A percentile compares a stretch with the other conserved stretches of the same genome.
Conservation (phyloP, 2,329 filamentous ascomycete species). For the Venturia pyrina region DNA sequence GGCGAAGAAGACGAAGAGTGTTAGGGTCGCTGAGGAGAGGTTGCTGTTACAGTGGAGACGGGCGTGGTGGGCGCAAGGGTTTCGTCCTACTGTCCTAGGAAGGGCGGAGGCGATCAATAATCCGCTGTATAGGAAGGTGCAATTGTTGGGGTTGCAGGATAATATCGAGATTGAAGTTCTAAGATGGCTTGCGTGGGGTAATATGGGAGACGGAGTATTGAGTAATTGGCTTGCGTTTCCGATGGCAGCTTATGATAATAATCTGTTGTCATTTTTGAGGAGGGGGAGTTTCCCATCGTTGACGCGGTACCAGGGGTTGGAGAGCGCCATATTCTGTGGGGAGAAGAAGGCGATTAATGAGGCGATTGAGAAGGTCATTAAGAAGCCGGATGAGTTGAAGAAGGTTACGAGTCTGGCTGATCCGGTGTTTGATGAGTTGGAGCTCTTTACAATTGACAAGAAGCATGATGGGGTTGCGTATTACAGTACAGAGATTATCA, state of each 20-base stretch:
- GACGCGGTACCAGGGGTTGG: conserved; percentile 64
- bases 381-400: conserved; percentile 43
- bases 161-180: conserved; percentile 60
- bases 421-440: conserved; percentile 32
- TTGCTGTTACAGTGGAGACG: conserved; percentile 80
- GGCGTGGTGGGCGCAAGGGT: conserved; percentile 93
- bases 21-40: conserved; percentile 63
- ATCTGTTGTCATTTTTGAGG: conserved; percentile 61
- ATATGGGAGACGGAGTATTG: conserved; percentile 76
- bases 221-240: conserved; percentile 72
- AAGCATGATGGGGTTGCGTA: conserved; percentile 62
- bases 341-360: conserved; percentile 41
- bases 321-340: conserved; percentile 64
- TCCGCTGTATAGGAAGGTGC: conserved; percentile 63
- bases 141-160: conserved; percentile 47
- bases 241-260: conserved; percentile 67
- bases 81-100: conserved; percentile 72
- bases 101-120: conserved; percentile 74
- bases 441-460: conserved; percentile 53
- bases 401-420: conserved; percentile 48
- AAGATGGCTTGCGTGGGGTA: conserved; percentile 86
- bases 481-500: conserved; percentile 57
- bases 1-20: conserved; percentile 50
- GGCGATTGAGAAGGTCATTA: conserved; percentile 31
- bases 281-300: conserved; percentile 64